phyloP scores from a whole-genome alignment of 768 basidiomycete species.

The Leucosporidium scottii region DNA sequence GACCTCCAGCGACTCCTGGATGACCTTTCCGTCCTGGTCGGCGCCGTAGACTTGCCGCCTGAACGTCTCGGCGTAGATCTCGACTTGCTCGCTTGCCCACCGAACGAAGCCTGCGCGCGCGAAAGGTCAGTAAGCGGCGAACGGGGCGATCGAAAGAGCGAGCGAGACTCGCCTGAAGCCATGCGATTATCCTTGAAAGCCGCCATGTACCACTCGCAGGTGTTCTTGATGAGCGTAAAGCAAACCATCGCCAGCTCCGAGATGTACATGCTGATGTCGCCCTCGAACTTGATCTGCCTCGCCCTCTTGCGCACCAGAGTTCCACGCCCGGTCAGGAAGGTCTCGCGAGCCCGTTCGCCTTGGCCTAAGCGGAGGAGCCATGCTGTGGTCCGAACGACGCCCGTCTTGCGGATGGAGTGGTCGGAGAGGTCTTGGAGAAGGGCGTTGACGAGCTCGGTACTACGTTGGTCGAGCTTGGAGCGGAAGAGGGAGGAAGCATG shows the following conservation, averaged over 20 bases:
- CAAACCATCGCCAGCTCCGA: slow-evolving; percentile 79
- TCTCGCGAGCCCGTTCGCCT: slow-evolving; percentile 66
- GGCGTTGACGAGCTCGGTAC: slow-evolving; percentile 31
- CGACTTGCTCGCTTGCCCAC: slow-evolving; percentile 84
- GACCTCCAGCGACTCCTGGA: slow-evolving; percentile 71
- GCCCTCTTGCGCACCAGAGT: slow-evolving; percentile 67
- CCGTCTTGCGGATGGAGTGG: slow-evolving; percentile 67
- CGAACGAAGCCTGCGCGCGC: slow-evolving; percentile 68
- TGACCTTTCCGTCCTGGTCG: slow-evolving; percentile 49
- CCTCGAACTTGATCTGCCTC: slow-evolving; percentile 83
- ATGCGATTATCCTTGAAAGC: slow-evolving; percentile 94
- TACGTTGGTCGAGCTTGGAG: slow-evolving; percentile 33
- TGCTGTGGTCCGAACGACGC: slow-evolving; percentile 62
- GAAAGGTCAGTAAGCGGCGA: not conserved
- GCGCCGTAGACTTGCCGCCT: slow-evolving; percentile 83
- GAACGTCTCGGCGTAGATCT: slow-evolving; percentile 75
- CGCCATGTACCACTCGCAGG: slow-evolving; percentile 93
- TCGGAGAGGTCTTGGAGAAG: slow-evolving; percentile 51
- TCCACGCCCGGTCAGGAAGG: slow-evolving; percentile 72
- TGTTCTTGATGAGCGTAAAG: slow-evolving; percentile 93
- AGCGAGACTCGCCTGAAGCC: slow-evolving; percentile 64
- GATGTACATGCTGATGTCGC: slow-evolving; percentile 75
- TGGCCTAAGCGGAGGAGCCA: slow-evolving; percentile 69
- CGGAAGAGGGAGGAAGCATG: slow-evolving; percentile 30
- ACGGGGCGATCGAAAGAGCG: not conserved